Evolutionary conservation across 1,139 yeast genomes (phyloP).

Genomic region (Pneumocystis sp.): DNA sequence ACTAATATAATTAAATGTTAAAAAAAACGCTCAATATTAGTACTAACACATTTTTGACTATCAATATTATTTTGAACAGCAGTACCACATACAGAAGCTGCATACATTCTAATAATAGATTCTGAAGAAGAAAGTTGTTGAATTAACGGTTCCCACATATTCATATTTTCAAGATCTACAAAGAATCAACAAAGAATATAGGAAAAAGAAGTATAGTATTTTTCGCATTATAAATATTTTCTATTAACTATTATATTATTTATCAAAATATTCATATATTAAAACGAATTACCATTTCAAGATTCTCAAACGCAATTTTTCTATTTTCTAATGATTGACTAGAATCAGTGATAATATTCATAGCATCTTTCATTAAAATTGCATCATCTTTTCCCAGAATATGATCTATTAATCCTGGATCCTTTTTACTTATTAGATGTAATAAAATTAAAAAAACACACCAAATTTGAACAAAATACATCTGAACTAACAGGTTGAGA

Average conservation of each 20-base stretch:
- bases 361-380: conserved; percentile 62
- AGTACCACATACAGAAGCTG: conserved; percentile 69
- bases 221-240: conserved; percentile 87
- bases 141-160: conserved; percentile 61
- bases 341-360: conserved; percentile 46
- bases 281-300: conserved; percentile 44
- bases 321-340: conserved; percentile 49
- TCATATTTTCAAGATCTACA: conserved; percentile 44
- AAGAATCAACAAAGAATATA: neutral
- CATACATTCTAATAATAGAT: conserved; percentile 37
- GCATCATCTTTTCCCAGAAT: conserved; percentile 83
- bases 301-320: conserved; percentile 70
- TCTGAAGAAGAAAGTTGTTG: conserved; percentile 33
- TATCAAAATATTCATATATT: neutral
- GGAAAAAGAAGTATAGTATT: conserved; percentile 28
- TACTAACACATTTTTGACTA: conserved; percentile 41
- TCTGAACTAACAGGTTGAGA: neutral
- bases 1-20: conserved; percentile 5
- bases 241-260: conserved; percentile 38
- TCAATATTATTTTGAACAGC: conserved; percentile 82
- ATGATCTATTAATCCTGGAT: conserved; percentile 60
- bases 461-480: neutral
- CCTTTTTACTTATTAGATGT: conserved; percentile 21
- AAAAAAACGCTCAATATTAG: conserved; percentile 21
- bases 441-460: neutral